Evolutionary conservation across 2,329 filamentous ascomycete genomes (phyloP).

Genomic region (Talaromyces islandicus): DNA sequence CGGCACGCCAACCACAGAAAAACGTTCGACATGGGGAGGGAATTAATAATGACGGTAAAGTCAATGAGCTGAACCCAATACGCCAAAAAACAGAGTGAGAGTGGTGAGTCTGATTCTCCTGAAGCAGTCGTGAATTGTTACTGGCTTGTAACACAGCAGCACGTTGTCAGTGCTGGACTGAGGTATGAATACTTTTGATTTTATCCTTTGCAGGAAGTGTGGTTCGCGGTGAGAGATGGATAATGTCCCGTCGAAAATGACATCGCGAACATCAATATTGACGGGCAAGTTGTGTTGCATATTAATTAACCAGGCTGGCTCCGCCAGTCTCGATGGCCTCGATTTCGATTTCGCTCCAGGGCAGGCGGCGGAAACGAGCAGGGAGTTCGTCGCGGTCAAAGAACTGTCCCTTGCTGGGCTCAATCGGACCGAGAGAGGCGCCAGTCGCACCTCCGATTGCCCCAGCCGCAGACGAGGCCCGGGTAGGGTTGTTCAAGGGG

Average conservation of each 20-base stretch:
- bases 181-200: background rate
- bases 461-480: conserved; percentile 28
- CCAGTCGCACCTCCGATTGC: conserved; percentile 59
- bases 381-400: conserved; percentile 91
- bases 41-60: background rate
- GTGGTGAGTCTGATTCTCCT: background rate
- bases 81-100: background rate
- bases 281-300: background rate
- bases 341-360: conserved; percentile 77
- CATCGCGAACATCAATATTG: background rate
- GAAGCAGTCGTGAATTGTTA: background rate
- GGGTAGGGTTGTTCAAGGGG: conserved; percentile 42
- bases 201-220: background rate
- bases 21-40: background rate
- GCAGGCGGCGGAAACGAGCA: conserved; percentile 68
- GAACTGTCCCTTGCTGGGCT: conserved; percentile 65
- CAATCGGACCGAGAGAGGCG: conserved; percentile 64
- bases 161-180: background rate
- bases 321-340: conserved; percentile 93
- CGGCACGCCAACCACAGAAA: background rate
- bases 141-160: background rate
- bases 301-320: conserved; percentile 57
- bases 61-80: background rate
- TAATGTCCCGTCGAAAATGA: background rate
- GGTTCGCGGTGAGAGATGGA: background rate